Percentiles rank a stretch among this genome's conserved stretches.
Evolutionary conservation across 1,139 yeast species (phyloP).

Genomic region (Torulaspora pretoriensis): DNA sequence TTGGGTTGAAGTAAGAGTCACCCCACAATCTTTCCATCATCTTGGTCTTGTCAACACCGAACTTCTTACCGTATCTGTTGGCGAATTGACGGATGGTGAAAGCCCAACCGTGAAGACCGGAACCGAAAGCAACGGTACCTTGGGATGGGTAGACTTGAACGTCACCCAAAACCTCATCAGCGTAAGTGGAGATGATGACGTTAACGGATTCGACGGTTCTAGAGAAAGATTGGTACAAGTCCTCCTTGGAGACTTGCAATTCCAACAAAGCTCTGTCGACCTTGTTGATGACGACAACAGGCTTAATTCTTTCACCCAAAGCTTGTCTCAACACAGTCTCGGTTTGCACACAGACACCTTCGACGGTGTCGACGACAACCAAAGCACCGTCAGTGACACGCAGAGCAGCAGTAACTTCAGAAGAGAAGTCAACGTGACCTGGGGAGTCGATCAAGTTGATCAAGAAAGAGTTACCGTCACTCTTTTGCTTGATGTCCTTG

Average conservation of each 20-base stretch:
- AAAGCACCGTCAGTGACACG: constrained; percentile 99
- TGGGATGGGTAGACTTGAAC: constrained; percentile 97
- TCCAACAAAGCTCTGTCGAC: constrained; percentile 99
- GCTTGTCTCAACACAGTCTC: constrained; percentile 99
- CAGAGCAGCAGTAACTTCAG: constrained; percentile 99
- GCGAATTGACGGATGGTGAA: constrained; percentile 99
- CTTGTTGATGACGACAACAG: constrained; percentile 97
- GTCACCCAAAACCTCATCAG: constrained; percentile 89
- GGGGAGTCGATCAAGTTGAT: constrained; percentile 99
- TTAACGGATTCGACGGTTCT: constrained; percentile 99
- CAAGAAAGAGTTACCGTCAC: constrained; percentile 91
- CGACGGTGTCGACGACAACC: constrained; percentile 98
- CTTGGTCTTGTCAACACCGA: constrained; percentile 97
- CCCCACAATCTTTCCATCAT: constrained; percentile 99
- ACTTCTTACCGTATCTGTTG: constrained; percentile 96
- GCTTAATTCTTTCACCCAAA: constrained; percentile 98
- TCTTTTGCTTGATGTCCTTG: constrained; percentile 94
- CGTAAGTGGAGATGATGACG: constrained; percentile 95
- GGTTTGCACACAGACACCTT: constrained; percentile 99
- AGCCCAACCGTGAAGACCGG: constrained; percentile 99
- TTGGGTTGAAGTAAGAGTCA: constrained; percentile 99
- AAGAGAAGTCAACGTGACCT: constrained; percentile 99
- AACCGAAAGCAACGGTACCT: constrained; percentile 99
- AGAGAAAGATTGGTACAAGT: constrained; percentile 94
- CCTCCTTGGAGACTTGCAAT: constrained; percentile 98